Evolutionary conservation across 805 yeast species (phyloP), one percentile per base, ranked within the genome.

Genomic region (Spencermartinsiella europaea): DNA sequence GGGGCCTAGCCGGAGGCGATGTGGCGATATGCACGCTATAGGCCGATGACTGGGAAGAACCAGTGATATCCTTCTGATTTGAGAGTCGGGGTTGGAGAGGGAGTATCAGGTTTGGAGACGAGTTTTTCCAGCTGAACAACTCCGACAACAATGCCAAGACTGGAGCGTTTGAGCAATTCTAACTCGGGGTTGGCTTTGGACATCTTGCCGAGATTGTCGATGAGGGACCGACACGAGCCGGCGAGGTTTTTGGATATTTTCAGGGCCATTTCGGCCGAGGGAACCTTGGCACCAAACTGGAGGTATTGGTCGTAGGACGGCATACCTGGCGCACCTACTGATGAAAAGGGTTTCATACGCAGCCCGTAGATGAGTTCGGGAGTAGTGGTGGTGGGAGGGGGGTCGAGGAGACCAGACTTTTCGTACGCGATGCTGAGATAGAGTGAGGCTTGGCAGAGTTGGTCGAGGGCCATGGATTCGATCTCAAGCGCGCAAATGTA

Each of bases 331-430:
- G 80, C 79, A 0, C 95, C 95, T 17, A 89, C 83, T 0, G 88
- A 76, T 19, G 83, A 76, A 68, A 84, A 86, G 3, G 93, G 80
- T 61, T 87, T 88, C 76, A 87, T 74, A 54, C 95, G 76, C 39
- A 88, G 66, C 7, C 73, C 66, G 59, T 74, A 81, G 15, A 76
- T 60, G 33, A 69, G 52, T 39, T 66, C 66, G 1, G 55, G 49
- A 3, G 53, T 33, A 2, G 64, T 45, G 19, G 27, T 21, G n/a
- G 15, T 19, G 21, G 20, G 25, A 16, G 58, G 58, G 3, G 47
- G 28, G 8, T 40, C 10, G 16, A 51, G 14, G 25, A 51, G 42
- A 4, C 48, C 52, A 12, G 37, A 8, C 36, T 38, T 31, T 21
- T 48, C 53, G 7, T 40, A 43, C 3, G 53, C 56, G 8, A 51